Percentiles rank a stretch among this genome's conserved stretches.
Evolutionary conservation across 495 filamentous ascomycete genomes (phyloP).

Genomic region (Lophiotrema nucula): DNA sequence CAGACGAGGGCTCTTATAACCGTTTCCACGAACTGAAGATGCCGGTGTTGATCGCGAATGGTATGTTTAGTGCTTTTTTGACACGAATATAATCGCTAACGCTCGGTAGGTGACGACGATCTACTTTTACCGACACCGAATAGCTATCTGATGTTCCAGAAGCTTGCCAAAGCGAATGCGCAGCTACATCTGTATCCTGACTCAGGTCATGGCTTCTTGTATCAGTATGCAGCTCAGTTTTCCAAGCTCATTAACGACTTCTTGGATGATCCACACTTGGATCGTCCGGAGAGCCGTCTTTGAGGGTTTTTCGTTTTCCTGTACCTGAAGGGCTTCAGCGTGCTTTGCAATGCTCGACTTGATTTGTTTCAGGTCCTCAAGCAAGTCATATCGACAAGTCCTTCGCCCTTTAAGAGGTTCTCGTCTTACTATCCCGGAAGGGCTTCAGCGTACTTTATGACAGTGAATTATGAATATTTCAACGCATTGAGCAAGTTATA

Average conservation of each 20-base stretch:
- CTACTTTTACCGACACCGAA: slow-evolving; percentile 36
- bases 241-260: slow-evolving; percentile 13
- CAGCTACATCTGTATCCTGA: slow-evolving; percentile 40
- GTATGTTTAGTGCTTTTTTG: slow-evolving; percentile 6
- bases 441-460: too few relatives aligned
- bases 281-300: neutral
- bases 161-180: slow-evolving; percentile 31
- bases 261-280: slow-evolving; percentile 3
- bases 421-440: too few relatives aligned
- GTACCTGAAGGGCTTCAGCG: too few relatives aligned
- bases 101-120: slow-evolving; percentile 21
- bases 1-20: slow-evolving; percentile 26
- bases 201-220: slow-evolving; percentile 39
- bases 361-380: too few relatives aligned
- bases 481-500: too few relatives aligned
- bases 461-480: too few relatives aligned
- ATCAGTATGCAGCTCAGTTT: slow-evolving; percentile 26
- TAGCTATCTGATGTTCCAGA: slow-evolving; percentile 38
- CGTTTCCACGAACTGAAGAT: slow-evolving; percentile 37
- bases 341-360: too few relatives aligned
- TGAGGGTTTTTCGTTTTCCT: too few relatives aligned
- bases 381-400: too few relatives aligned
- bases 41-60: slow-evolving; percentile 41
- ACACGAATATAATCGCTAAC: neutral
- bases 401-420: too few relatives aligned